Evolutionary conservation across 345 rosid genomes (phyloP).

Genomic region (Heritiera fomes): DNA sequence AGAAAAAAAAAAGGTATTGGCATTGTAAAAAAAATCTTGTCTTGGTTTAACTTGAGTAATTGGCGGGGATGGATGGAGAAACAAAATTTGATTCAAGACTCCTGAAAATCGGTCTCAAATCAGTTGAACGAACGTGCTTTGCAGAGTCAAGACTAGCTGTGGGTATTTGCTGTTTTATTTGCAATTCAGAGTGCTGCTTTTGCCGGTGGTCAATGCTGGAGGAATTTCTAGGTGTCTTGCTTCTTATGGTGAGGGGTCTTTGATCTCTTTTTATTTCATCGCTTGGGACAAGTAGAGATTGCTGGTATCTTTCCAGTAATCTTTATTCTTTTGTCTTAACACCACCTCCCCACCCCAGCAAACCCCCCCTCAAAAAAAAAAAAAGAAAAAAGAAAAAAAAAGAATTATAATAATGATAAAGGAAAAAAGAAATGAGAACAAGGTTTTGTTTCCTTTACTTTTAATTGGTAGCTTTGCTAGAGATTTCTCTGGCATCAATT

Average conservation of each 20-base stretch:
- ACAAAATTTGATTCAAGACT: conserved; percentile 18
- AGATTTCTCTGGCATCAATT: background rate
- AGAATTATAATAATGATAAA: too few species aligned
- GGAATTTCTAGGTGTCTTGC: conserved; percentile 30
- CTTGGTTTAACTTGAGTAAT: conserved; percentile 16
- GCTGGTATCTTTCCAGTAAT: conserved; percentile 24
- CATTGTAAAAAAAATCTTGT: background rate
- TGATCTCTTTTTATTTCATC: conserved; percentile 33
- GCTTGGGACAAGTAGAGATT: conserved; percentile 27
- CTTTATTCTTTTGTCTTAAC: conserved; percentile 3
- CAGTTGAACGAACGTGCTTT: conserved; percentile 19
- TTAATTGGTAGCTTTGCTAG: conserved; percentile 4
- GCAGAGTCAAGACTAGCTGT: conserved; percentile 28
- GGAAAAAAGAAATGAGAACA: too few species aligned
- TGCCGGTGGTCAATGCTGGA: conserved; percentile 34
- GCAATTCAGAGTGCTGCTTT: conserved; percentile 31
- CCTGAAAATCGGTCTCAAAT: conserved; percentile 25
- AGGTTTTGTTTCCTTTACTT: background rate
- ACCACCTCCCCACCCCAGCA: background rate
- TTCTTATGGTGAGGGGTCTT: conserved; percentile 41
- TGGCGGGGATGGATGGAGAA: conserved; percentile 15
- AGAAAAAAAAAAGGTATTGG: background rate
- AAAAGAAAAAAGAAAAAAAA: too few species aligned
- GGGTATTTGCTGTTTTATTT: conserved; percentile 24
- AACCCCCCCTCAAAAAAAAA: background rate